These are phyloP conservation scores for Pleoardoris graminearum DNA, from an alignment of 2,329 filamentous ascomycete genomes.

Conservation along the genomic window DNA sequence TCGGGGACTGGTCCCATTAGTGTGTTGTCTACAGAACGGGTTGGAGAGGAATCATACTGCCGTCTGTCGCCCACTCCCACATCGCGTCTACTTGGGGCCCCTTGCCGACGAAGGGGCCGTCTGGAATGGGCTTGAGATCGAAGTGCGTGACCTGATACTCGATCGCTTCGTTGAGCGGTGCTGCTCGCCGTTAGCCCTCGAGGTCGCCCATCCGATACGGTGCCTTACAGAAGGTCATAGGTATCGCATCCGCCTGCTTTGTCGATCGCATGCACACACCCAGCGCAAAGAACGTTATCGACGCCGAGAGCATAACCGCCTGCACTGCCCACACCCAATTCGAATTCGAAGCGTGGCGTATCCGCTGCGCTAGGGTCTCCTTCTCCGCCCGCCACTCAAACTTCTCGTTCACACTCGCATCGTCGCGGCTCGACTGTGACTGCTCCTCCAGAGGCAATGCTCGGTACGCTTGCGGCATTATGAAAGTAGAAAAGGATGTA, in stretches of 20 bases:
- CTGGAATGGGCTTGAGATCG: conserved; percentile 17
- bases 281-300: conserved; percentile 18
- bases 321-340: conserved; percentile 16
- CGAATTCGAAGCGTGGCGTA: conserved; percentile 11
- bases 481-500: background rate
- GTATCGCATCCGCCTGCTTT: conserved; percentile 13
- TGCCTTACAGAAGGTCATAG: conserved; percentile 20
- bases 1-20: conserved; percentile 16
- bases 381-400: conserved; percentile 18
- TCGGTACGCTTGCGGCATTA: conserved; percentile 16
- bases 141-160: conserved; percentile 21
- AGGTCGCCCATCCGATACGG: background rate
- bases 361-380: background rate
- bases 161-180: conserved; percentile 19
- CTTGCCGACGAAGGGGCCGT: conserved; percentile 17
- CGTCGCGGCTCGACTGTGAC: conserved; percentile 11
- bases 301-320: conserved; percentile 14
- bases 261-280: conserved; percentile 12
- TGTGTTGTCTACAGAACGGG: background rate
- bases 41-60: conserved; percentile 6
- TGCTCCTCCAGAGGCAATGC: conserved; percentile 9
- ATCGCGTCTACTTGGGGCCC: conserved; percentile 18
- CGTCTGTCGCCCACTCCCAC: conserved; percentile 20
- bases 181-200: conserved; percentile 7
- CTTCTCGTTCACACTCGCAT: conserved; percentile 17